Evolutionary conservation across 108 stramenopile genomes (phyloP).

Genomic region (Aurantiochytrium sp.): DNA sequence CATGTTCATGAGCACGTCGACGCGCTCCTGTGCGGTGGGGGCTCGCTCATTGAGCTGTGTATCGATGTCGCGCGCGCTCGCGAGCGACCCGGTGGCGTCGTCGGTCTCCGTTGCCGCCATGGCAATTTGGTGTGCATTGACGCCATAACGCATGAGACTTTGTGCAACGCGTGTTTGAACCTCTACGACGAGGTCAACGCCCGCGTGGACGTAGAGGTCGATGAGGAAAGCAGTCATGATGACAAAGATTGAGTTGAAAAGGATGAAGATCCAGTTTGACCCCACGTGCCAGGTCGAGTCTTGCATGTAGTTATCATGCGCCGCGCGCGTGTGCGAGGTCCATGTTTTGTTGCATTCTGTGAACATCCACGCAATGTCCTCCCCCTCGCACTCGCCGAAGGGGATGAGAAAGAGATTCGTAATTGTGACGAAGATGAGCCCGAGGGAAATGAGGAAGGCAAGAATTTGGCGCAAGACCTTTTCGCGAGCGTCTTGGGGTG

Average conservation of each 20-base stretch:
- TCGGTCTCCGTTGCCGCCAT: neutral
- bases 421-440: neutral
- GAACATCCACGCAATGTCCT: neutral
- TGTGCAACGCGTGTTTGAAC: neutral
- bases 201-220: neutral
- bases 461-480: neutral
- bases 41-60: neutral
- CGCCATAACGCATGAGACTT: neutral
- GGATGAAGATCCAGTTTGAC: neutral
- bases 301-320: neutral
- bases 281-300: neutral
- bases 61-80: neutral
- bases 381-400: neutral
- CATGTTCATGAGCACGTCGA: neutral
- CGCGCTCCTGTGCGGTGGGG: neutral
- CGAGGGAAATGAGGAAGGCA: neutral
- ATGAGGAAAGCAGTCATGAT: neutral
- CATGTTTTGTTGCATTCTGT: neutral
- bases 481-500: neutral
- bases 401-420: neutral
- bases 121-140: neutral
- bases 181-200: neutral
- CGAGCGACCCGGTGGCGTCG: neutral
- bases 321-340: neutral
- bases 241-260: neutral